These are phyloP conservation scores for Boletus mariae DNA, from an alignment of 1,284 basidiomycete species.

Conservation along the genomic window DNA sequence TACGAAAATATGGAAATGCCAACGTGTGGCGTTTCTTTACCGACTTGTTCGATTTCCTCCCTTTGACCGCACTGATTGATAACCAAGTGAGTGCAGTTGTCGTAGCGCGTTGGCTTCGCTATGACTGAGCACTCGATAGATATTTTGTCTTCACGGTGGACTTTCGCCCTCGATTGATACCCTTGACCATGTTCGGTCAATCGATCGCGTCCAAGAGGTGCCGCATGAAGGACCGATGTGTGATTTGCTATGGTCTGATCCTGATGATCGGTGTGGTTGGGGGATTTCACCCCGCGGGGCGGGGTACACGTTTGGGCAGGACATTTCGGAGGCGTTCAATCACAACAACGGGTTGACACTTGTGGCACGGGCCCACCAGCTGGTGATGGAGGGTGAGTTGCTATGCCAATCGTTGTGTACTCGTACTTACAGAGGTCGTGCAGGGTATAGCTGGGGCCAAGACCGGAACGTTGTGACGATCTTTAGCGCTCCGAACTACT, in stretches of 20 bases:
- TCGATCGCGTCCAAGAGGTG: slow-evolving; percentile 98
- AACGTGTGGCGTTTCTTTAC: slow-evolving; percentile 99
- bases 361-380: slow-evolving; percentile 92
- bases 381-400: slow-evolving; percentile 93
- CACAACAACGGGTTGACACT: slow-evolving; percentile 99
- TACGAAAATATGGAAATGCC: slow-evolving; percentile 99
- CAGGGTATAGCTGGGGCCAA: slow-evolving; percentile 95
- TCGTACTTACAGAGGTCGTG: slow-evolving; percentile 5
- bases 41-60: slow-evolving; percentile 97
- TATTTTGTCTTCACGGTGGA: slow-evolving; percentile 99
- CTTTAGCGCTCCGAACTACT: slow-evolving; percentile 99
- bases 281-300: slow-evolving; percentile 98
- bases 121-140: slow-evolving; percentile 47
- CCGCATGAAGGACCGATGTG: slow-evolving; percentile 99
- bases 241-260: slow-evolving; percentile 98
- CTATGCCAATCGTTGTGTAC: background rate
- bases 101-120: background rate
- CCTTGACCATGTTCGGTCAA: slow-evolving; percentile 96
- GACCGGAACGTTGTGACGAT: slow-evolving; percentile 99
- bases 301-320: slow-evolving; percentile 98
- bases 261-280: slow-evolving; percentile 99
- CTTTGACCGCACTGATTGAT: slow-evolving; percentile 95
- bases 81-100: slow-evolving; percentile 76
- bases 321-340: slow-evolving; percentile 97
- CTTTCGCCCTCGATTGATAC: slow-evolving; percentile 99